These are phyloP conservation scores for Nicotiana noctiflora DNA, from an alignment of 257 asterid species.

Conservation along the genomic window DNA sequence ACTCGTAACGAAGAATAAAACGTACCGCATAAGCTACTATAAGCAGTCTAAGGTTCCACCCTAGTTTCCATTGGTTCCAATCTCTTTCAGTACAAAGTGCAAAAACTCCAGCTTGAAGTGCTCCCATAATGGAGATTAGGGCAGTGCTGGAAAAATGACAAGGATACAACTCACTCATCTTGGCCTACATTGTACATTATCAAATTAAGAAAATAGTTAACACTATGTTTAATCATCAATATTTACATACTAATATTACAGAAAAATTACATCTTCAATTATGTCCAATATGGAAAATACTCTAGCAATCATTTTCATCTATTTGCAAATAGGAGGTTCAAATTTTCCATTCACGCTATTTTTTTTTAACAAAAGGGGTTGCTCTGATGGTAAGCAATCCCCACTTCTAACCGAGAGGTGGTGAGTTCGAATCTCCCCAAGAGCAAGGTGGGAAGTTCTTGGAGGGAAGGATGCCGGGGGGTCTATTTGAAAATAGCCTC, in stretches of 20 bases:
- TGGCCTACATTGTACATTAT: slow-evolving; percentile 26
- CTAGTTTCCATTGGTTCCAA: slow-evolving; percentile 51
- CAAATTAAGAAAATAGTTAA: neutral
- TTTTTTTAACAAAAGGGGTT: too few species aligned
- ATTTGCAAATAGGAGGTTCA: too few species aligned
- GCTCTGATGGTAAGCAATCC: too few species aligned
- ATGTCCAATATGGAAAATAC: too few species aligned
- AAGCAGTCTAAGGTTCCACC: slow-evolving; percentile 55
- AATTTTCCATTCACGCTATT: too few species aligned
- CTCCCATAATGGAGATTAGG: slow-evolving; percentile 39
- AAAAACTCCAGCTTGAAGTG: slow-evolving; percentile 26
- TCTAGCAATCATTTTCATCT: too few species aligned
- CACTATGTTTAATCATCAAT: neutral
- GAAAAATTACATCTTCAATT: too few species aligned
- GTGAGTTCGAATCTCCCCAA: too few species aligned
- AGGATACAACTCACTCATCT: slow-evolving; percentile 40
- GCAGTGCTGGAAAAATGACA: slow-evolving; percentile 58
- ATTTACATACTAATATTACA: neutral
- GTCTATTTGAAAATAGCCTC: too few species aligned
- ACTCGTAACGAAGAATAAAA: neutral
- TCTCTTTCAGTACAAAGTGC: slow-evolving; percentile 44
- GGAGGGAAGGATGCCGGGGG: too few species aligned
- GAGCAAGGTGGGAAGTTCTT: too few species aligned
- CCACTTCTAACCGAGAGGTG: too few species aligned
- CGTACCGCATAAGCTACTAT: slow-evolving; percentile 35